phyloP scores from a whole-genome alignment of 2,329 filamentous ascomycete genomes.

The Pseudogymnoascus sp. region DNA sequence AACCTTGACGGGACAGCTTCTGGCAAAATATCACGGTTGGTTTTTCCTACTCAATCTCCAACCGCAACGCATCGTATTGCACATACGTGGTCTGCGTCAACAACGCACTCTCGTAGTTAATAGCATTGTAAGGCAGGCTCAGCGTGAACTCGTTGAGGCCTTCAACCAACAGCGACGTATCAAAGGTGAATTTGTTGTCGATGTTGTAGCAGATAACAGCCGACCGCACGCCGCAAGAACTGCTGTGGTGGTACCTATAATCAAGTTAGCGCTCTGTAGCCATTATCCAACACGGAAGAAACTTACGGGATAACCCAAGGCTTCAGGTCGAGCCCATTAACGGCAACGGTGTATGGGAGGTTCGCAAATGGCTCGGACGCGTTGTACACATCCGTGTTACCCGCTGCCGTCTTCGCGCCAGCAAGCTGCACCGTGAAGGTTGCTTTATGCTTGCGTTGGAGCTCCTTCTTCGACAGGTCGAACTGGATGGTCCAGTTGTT shows the following conservation, averaged over 20 bases:
- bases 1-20: background rate
- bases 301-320: slow-evolving; percentile 50
- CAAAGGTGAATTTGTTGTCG: slow-evolving; percentile 51
- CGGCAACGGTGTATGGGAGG: slow-evolving; percentile 41
- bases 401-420: slow-evolving; percentile 52
- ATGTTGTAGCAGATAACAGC: slow-evolving; percentile 55
- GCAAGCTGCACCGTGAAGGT: slow-evolving; percentile 57
- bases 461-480: slow-evolving; percentile 35
- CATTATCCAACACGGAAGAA: background rate
- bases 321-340: slow-evolving; percentile 39
- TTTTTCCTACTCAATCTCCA: slow-evolving; percentile 41
- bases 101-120: slow-evolving; percentile 49
- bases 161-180: slow-evolving; percentile 37
- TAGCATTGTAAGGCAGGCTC: slow-evolving; percentile 51
- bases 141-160: slow-evolving; percentile 49
- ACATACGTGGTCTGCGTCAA: slow-evolving; percentile 49
- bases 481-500: slow-evolving; percentile 55
- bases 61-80: slow-evolving; percentile 56
- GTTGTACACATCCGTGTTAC: slow-evolving; percentile 53
- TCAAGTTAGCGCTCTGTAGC: slow-evolving; percentile 11
- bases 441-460: slow-evolving; percentile 37
- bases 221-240: slow-evolving; percentile 52
- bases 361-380: slow-evolving; percentile 44
- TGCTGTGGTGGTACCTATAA: slow-evolving; percentile 43
- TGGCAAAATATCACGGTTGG: background rate